Evolutionary conservation across 179 eudicot genomes (phyloP).

Genomic region (Drosera spatulata): DNA sequence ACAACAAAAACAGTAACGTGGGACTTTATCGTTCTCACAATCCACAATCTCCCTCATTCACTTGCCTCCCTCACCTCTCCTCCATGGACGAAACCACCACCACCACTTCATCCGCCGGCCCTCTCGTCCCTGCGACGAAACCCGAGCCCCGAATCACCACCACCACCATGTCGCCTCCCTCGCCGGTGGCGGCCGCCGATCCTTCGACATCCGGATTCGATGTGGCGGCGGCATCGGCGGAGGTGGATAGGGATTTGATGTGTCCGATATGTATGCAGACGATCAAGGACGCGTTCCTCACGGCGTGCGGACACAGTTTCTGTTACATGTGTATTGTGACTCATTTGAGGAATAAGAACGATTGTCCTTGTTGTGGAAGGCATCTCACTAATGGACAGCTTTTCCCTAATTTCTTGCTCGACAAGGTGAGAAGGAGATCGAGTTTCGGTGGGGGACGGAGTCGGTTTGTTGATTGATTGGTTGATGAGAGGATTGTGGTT

Average conservation of each 20-base stretch:
- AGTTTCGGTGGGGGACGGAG: not conserved
- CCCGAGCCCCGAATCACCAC: conserved; percentile 4
- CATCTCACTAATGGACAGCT: conserved; percentile 35
- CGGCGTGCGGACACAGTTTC: conserved; percentile 53
- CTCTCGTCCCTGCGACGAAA: conserved; percentile 34
- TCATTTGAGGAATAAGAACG: conserved; percentile 35
- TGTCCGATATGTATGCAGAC: conserved; percentile 54
- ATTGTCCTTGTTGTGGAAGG: conserved; percentile 40
- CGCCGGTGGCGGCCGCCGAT: conserved; percentile 10
- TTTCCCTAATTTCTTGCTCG: conserved; percentile 48
- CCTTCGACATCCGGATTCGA: conserved; percentile 2
- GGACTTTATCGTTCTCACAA: conserved; percentile 18
- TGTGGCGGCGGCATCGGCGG: conserved; percentile 12
- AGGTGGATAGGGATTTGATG: conserved; percentile 27
- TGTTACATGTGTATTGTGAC: conserved; percentile 48
- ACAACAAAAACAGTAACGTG: conserved; percentile 11
- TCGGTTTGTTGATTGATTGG: no score
- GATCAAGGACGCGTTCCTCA: conserved; percentile 44
- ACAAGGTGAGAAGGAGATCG: conserved; percentile 26
- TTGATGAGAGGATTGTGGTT: no score
- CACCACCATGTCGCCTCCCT: conserved; percentile 5
- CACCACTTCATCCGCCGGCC: conserved; percentile 15
- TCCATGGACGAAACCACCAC: not conserved
- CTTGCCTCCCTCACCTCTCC: not conserved
- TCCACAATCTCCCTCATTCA: not conserved